Evolutionary conservation across 345 rosid species (phyloP), one percentile per base, ranked within the genome.

Genomic region (Melastoma malabathricum): DNA sequence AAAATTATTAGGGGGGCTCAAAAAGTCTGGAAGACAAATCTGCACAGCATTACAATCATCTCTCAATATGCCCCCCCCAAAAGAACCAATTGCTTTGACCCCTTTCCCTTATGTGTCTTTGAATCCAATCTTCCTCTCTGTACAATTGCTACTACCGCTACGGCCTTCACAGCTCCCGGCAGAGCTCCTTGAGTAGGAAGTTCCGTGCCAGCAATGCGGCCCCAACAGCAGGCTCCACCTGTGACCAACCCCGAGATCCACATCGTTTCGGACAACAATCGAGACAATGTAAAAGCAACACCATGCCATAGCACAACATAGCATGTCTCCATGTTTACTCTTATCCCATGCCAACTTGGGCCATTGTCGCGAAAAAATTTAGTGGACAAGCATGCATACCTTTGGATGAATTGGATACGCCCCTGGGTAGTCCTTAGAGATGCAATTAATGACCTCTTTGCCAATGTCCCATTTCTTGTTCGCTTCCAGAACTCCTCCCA

Each of bases 151-250:
- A 20, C 51, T 41, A 34, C 17, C 15, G 57, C 54, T 52, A 31
- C 38, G 51, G 7, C 25, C 61, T 64, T 53, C 46, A 48, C 43
- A 43, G 54, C 19, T 54, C 66, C 53, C 13, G 54, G n/a, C 22
- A 43, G 47, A 51, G 43, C 56, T 68, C 72, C 59, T 64, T 60
- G 72, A 63, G 58, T 55, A 51, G 69, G 13, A 54, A 51, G 17
- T 61, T 82, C 78, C 77, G 65, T 18, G 79, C 90, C 54, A 79
- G 61, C 57, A 82, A 69, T 18, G 90, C 90, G 47, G 90, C 86
- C 16, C 90, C 90, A 17, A 79, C 75, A 0, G 86, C 86, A 34
- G 90, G 90, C 63, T 82, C 90, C 52, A 79, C 77, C 90, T 81
- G 78, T 43, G 7, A 15, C 13, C 25, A 22, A 22, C 12, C n/a